These are phyloP conservation scores for Flagelloscypha sp. DNA, from an alignment of 768 basidiomycete species.

Conservation along the genomic window DNA sequence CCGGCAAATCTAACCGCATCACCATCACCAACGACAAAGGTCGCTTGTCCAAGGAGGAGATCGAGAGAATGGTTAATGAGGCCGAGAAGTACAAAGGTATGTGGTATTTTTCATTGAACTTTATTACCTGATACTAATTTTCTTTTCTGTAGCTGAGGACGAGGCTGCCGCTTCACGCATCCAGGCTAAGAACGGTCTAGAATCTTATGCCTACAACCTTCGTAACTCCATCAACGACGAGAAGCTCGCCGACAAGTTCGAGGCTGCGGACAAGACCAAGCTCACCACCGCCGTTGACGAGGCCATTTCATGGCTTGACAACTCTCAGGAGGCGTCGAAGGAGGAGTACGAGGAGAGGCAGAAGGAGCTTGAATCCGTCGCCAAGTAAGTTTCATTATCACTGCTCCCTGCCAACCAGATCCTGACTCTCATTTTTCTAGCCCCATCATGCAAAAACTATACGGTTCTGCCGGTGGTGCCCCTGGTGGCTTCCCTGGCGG, in stretches of 20 bases:
- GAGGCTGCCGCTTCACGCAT: constrained; percentile 42
- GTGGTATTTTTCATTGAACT: constrained; percentile 11
- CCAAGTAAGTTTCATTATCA: constrained; percentile 36
- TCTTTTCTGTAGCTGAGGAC: constrained; percentile 27
- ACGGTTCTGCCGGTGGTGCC: constrained; percentile 21
- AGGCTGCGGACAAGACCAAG: constrained; percentile 73
- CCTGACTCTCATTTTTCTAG: constrained; percentile 1
- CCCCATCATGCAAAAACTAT: constrained; percentile 13
- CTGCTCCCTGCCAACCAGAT: too few relatives aligned
- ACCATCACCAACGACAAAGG: constrained; percentile 74
- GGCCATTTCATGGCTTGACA: constrained; percentile 78
- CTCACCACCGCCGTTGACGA: constrained; percentile 78
- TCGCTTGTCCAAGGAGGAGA: constrained; percentile 44
- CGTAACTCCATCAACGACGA: constrained; percentile 47
- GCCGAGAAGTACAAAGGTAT: constrained; percentile 35
- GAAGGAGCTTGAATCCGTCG: constrained; percentile 84
- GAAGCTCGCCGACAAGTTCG: constrained; percentile 45
- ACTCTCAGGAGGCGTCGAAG: constrained; percentile 82
- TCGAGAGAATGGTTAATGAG: constrained; percentile 47
- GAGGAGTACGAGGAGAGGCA: constrained; percentile 91
- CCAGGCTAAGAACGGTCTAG: constrained; percentile 50
- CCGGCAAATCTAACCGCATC: constrained; percentile 75
- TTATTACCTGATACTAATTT: constrained; percentile 12
- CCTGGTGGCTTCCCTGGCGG: constrained; percentile 45
- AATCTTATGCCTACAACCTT: constrained; percentile 59